Evolutionary conservation across 345 rosid species (phyloP), one percentile per base, ranked within the genome.

Genomic region (Populus davidiana): DNA sequence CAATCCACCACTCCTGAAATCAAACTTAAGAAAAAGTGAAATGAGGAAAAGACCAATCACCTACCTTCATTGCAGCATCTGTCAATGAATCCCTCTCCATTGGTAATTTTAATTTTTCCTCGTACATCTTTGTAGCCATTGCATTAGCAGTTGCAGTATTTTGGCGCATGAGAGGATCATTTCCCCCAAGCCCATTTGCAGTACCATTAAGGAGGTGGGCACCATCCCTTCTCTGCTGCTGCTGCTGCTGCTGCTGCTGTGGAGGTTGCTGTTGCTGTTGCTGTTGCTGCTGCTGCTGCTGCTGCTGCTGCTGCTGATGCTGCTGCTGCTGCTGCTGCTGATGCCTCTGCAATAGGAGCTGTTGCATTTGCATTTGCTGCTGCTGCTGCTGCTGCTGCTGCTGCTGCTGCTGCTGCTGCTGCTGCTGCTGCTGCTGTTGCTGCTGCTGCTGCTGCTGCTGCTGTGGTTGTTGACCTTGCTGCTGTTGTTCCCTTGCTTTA

Each of bases 41-140:
- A 21, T 33, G 33, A 39, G 13, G 43, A 52, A 52, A 27, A 65
- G 8, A 20, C 35, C 50, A 27, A 14, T 39, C 67, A 78, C 83
- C 80, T 76, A 94, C 98, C 93, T 95, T 93, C 85, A 90, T 91
- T 56, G 92, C 82, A 18, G 91, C 84, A 78, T 95, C 98, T 73
- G 94, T 97, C 87, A 93, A 80, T 43, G 93, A 82, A 84, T 95
- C 99, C 87, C 99, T 91, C 84, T 89, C 97, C 75, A 78, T 84
- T 39, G 99, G 94, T 75, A 86, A 47, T 80, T 95, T 95, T 65
- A 90, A 83, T 71, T 91, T 86, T 74, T 95, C 98, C 88, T 91
- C 98, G n/a, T 91, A 95, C 89, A 94, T 86, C 85, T 91, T 95
- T 72, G 89, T 89, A 33, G 94, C 93, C 84, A 95, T 67, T 73